Evolutionary conservation across 2,329 filamentous ascomycete species (phyloP).

Genomic region (Mollisiaceae sp.): DNA sequence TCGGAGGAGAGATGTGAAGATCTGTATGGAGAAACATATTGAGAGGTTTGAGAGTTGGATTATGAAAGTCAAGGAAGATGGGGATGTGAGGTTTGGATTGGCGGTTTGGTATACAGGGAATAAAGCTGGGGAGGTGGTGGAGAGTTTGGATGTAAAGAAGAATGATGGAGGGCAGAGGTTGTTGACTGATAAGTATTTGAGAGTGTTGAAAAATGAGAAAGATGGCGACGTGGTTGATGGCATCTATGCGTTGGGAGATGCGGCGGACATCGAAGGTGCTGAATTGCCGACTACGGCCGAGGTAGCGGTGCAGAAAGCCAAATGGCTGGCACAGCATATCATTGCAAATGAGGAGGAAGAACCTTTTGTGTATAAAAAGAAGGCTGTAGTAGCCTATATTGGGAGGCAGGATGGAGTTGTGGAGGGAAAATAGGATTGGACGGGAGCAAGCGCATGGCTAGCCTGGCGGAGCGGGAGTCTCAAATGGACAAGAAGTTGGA

Average conservation of each 20-base stretch:
- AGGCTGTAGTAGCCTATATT: constrained; percentile 47
- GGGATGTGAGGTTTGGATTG: constrained; percentile 52
- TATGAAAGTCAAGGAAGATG: constrained; percentile 30
- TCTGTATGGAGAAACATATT: constrained; percentile 72
- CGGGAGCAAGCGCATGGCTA: constrained; percentile 49
- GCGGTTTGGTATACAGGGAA: constrained; percentile 74
- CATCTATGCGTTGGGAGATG: constrained; percentile 73
- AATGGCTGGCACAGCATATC: constrained; percentile 67
- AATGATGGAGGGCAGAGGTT: constrained; percentile 56
- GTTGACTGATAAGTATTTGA: constrained; percentile 65
- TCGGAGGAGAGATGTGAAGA: constrained; percentile 65
- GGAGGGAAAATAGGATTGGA: constrained; percentile 44
- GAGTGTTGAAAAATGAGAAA: constrained; percentile 51
- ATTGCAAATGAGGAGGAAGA: constrained; percentile 41
- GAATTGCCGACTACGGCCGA: constrained; percentile 70
- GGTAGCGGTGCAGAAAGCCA: constrained; percentile 74
- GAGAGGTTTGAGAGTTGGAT: constrained; percentile 48
- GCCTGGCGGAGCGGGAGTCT: constrained; percentile 49
- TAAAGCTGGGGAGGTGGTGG: constrained; percentile 66
- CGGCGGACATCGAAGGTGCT: constrained; percentile 62
- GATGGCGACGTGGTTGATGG: constrained; percentile 40
- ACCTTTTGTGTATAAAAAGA: constrained; percentile 47
- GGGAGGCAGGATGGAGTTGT: constrained; percentile 50
- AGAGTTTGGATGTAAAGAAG: constrained; percentile 35
- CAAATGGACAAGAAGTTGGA: constrained; percentile 45